Evolutionary conservation across 169 alveolate genomes (phyloP).

Genomic region (Eimeria maxima): DNA sequence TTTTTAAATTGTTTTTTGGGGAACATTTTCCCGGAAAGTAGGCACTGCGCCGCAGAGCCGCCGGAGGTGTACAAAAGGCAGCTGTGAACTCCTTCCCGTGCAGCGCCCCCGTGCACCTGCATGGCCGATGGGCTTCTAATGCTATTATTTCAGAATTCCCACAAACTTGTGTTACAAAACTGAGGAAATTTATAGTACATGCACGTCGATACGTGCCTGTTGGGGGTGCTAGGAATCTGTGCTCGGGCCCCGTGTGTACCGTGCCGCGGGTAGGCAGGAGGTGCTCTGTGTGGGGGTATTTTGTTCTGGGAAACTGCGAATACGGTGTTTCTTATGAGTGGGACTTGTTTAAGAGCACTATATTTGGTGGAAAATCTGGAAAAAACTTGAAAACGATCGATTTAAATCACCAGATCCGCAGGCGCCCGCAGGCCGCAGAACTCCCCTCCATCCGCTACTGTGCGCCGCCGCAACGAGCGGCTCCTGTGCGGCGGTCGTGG

Average conservation of each 20-base stretch:
- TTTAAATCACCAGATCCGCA: too few relatives aligned
- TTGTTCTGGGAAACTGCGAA: neutral
- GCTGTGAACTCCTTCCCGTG: constrained; percentile 11
- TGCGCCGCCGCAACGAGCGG: constrained; percentile 37
- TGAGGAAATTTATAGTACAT: neutral
- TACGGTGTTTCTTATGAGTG: neutral
- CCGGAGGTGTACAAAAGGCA: neutral
- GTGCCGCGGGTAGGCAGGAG: constrained; percentile 17
- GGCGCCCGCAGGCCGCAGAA: too few relatives aligned
- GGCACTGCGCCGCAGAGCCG: neutral
- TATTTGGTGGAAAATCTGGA: neutral
- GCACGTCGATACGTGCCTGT: constrained; percentile 51
- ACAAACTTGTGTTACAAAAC: neutral
- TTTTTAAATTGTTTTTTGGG: neutral
- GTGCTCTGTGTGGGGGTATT: neutral
- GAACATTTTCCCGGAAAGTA: neutral
- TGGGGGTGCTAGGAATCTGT: constrained; percentile 27
- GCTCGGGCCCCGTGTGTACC: constrained; percentile 67
- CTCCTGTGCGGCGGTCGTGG: constrained; percentile 11
- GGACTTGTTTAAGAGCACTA: neutral
- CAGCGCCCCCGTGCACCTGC: constrained; percentile 17
- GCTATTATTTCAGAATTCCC: neutral
- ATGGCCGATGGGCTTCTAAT: neutral
- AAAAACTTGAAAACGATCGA: too few relatives aligned
- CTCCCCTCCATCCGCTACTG: constrained; percentile 46